Base-by-base conservation (phyloP, 805 yeast genomes). In the Tetrapisispora phaffii region DNA sequence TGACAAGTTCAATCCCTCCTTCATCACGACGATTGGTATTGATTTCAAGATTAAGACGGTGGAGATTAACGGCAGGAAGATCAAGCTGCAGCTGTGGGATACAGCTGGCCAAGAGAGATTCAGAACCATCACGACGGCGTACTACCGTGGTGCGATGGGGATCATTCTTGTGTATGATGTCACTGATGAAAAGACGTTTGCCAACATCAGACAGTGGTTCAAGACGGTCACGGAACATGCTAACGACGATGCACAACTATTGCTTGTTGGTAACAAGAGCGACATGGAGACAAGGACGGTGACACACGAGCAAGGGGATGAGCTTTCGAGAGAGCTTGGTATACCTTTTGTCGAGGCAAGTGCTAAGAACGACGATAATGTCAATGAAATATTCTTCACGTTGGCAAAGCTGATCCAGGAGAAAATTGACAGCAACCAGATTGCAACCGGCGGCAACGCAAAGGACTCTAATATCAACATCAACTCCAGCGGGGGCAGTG, bases 71-170 rank as follows among this genome's bases (percentile, higher is more conserved):
- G 96, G 96, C 44, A 85, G 85, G 68, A 83, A 83, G 53, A 85
- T 93, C 67, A 93, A 93, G 70, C 76, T 90, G 62, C 98, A 93
- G 67, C 85, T 90, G 37, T 84, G 96, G 96, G 96, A 88, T 64
- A 88, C 96, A 34, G 96, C 96, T 1, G 96, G 96, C n/a, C 96
- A 88, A 69, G 96, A 88, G 65, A 75, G 96, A 60, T 88, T 88
- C 71, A 78, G 96, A 69, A 86, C 96, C 35, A 88, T 88, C 69
- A 89, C 93, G 41, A 83, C 93, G n/a, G 90, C 94, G 1, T 85
- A 85, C 67, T 85, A 85, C 67, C 78, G 94, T 66, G 94, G 94
- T 47, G 93, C 94, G 47, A 81, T 82, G 80, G 94, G 94, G 51
- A 84, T 85, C 57, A 80, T 84, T 42, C 74, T 85, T 58, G 88